Percentiles rank a stretch among this genome's conserved stretches.
Conservation (phyloP, 768 basidiomycete species). For the Mycena haematopus region DNA sequence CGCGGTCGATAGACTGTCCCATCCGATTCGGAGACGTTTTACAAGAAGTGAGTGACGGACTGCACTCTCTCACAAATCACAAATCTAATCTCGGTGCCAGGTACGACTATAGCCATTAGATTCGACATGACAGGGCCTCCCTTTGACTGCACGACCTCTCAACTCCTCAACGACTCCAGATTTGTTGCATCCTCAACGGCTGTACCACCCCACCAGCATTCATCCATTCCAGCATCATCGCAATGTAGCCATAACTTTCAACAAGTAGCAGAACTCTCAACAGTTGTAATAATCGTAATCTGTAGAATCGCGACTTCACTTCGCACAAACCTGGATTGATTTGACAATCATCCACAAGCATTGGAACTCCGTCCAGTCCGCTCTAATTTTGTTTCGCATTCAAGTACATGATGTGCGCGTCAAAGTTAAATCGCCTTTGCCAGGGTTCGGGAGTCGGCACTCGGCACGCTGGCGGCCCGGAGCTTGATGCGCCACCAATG, state of each 20-base stretch:
- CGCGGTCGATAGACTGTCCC: constrained; percentile 55
- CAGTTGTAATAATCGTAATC: constrained; percentile 9
- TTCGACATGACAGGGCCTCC: no score
- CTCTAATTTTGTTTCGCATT: no score
- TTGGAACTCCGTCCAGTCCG: no score
- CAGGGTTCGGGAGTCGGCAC: no score
- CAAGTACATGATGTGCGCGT: no score
- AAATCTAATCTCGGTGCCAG: constrained; percentile 34
- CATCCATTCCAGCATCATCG: constrained; percentile 1
- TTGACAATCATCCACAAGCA: no score
- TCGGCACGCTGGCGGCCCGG: no score
- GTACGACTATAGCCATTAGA: constrained; percentile 54
- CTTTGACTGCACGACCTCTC: background rate
- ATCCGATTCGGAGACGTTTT: constrained; percentile 84
- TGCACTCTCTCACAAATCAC: background rate
- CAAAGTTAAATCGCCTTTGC: no score
- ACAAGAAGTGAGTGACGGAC: constrained; percentile 67
- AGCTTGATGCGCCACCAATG: no score
- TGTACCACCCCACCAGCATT: constrained; percentile 5
- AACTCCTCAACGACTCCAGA: constrained; percentile 20
- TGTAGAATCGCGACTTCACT: no score
- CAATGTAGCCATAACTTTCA: constrained; percentile 24
- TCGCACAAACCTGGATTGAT: no score
- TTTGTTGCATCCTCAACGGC: constrained; percentile 18
- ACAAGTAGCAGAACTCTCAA: constrained; percentile 23